These are phyloP conservation scores for Infundibulicybe gibba DNA, from an alignment of 768 basidiomycete species.

Conservation along the genomic window DNA sequence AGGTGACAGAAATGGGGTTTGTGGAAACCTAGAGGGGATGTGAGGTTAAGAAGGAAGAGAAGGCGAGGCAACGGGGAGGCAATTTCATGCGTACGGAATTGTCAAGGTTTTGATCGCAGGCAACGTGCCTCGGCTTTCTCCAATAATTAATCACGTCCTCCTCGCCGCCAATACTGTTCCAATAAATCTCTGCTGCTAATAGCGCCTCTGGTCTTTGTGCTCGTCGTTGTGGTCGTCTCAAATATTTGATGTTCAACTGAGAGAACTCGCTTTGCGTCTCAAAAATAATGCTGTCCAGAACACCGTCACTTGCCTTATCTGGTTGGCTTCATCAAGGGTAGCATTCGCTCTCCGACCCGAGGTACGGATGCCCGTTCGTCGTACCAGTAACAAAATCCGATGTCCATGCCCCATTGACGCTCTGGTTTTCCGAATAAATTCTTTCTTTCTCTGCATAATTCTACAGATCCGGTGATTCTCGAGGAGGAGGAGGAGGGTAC, in stretches of 20 bases:
- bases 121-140: slow-evolving; percentile 70
- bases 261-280: too few relatives aligned
- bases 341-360: slow-evolving; percentile 26
- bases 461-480: too few relatives aligned
- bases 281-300: slow-evolving; percentile 11
- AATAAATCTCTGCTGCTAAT: background rate
- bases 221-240: too few relatives aligned
- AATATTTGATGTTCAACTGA: too few relatives aligned
- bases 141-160: slow-evolving; percentile 28
- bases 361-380: background rate
- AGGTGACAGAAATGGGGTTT: slow-evolving; percentile 24
- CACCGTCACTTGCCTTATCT: slow-evolving; percentile 13
- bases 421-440: too few relatives aligned
- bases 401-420: too few relatives aligned
- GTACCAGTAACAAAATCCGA: too few relatives aligned
- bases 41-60: slow-evolving; percentile 45
- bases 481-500: too few relatives aligned
- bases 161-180: too few relatives aligned
- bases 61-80: slow-evolving; percentile 62
- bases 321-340: slow-evolving; percentile 10
- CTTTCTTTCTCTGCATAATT: too few relatives aligned
- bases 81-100: slow-evolving; percentile 28
- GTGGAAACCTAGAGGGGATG: slow-evolving; percentile 24
- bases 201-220: background rate
- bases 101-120: slow-evolving; percentile 69